Conservation (phyloP, 2,329 filamentous ascomycete genomes). For the Pseudonectria buxi region DNA sequence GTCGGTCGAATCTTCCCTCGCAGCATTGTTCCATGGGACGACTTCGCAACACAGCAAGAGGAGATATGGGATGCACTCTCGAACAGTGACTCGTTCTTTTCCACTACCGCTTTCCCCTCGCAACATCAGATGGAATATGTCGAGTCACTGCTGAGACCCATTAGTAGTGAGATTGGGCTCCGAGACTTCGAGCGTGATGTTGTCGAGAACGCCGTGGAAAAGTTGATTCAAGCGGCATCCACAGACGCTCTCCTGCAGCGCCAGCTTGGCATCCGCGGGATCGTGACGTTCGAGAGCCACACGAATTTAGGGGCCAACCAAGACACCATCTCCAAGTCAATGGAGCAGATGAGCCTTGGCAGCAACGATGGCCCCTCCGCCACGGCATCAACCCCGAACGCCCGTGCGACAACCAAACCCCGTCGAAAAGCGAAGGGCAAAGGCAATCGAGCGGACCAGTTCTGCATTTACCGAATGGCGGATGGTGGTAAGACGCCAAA, state of each 20-base stretch:
- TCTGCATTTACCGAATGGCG: conserved; percentile 15
- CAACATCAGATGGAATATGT: conserved; percentile 28
- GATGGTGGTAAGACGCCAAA: conserved; percentile 13
- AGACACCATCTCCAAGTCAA: conserved; percentile 15
- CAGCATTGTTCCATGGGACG: conserved; percentile 30
- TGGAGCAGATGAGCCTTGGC: conserved; percentile 18
- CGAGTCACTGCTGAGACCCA: conserved; percentile 20
- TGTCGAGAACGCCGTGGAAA: conserved; percentile 30
- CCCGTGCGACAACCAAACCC: too few relatives aligned
- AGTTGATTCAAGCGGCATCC: conserved; percentile 23
- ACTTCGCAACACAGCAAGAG: conserved; percentile 26
- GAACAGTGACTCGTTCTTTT: conserved; percentile 19
- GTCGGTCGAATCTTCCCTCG: conserved; percentile 26
- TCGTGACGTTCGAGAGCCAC: conserved; percentile 31
- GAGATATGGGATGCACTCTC: conserved; percentile 25
- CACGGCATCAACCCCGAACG: too few relatives aligned
- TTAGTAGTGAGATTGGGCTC: conserved; percentile 30
- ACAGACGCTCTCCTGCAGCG: conserved; percentile 21
- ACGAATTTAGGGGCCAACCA: conserved; percentile 25
- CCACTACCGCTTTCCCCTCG: conserved; percentile 24
- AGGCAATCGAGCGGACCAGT: conserved; percentile 27
- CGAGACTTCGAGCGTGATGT: conserved; percentile 26
- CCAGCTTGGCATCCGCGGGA: conserved; percentile 25
- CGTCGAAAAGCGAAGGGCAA: conserved; percentile 19
- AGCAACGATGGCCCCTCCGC: too few relatives aligned